Evolutionary conservation across 169 alveolate genomes (phyloP).

Genomic region (Plasmodium inui): DNA sequence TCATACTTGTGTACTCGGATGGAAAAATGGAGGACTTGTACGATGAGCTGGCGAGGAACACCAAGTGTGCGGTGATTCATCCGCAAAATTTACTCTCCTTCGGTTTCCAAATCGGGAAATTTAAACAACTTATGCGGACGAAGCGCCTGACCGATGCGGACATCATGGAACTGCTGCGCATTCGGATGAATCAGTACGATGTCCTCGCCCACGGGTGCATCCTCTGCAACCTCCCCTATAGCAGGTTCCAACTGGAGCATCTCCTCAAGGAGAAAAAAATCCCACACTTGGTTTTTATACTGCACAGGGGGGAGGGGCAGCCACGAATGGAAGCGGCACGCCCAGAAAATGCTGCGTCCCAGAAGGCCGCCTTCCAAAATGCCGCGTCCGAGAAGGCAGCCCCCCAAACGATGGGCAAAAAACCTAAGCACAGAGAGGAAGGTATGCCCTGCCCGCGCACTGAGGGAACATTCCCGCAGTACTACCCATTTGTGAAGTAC

Average conservation of each 20-base stretch:
- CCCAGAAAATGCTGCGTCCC: neutral
- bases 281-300: constrained; percentile 49
- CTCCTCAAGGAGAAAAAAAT: neutral
- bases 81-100: constrained; percentile 29
- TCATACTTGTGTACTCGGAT: constrained; percentile 25
- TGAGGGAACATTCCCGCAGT: neutral
- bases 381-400: neutral
- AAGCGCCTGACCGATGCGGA: constrained; percentile 3
- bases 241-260: constrained; percentile 4
- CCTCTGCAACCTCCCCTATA: constrained; percentile 41
- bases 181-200: constrained; percentile 60
- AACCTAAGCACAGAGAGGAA: neutral
- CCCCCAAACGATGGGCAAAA: neutral
- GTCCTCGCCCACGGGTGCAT: constrained; percentile 65
- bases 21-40: neutral
- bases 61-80: constrained; percentile 34
- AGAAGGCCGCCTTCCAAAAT: too few species aligned
- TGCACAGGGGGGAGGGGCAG: neutral
- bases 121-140: neutral
- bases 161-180: constrained; percentile 8
- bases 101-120: constrained; percentile 31
- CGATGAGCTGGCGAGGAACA: constrained; percentile 17
- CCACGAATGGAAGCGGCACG: neutral
- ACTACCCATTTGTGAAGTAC: constrained; percentile 1
- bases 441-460: neutral